phyloP scores from a whole-genome alignment of 1,139 yeast species.

The Geotrichum siamense region DNA sequence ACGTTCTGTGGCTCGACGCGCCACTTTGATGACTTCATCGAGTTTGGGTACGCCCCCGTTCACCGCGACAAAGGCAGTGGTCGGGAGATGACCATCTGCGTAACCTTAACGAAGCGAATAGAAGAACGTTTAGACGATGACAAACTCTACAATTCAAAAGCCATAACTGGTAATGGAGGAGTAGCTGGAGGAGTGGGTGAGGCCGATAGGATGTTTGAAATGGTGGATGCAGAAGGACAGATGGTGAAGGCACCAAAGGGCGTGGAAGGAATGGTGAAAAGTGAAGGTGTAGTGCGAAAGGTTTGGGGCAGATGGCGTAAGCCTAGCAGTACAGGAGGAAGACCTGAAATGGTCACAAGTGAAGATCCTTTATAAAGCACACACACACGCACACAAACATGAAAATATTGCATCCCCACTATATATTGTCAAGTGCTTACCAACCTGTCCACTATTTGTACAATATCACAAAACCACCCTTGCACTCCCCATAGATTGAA shows the following conservation, averaged over 20 bases:
- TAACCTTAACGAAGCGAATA: conserved; percentile 15
- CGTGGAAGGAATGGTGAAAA: conserved; percentile 14
- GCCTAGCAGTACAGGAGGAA: conserved; percentile 3
- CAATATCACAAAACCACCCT: no score
- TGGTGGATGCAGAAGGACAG: no score
- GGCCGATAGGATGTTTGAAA: conserved; percentile 1
- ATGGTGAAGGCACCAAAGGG: no score
- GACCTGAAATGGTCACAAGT: conserved; percentile 19
- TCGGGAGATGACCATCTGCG: not conserved
- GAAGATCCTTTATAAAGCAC: conserved; percentile 13
- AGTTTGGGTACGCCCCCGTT: not conserved
- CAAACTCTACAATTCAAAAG: conserved; percentile 3
- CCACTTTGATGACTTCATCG: not conserved
- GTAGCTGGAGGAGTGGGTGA: conserved; percentile 12
- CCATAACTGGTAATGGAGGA: not conserved
- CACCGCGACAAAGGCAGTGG: not conserved
- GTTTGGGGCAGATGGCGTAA: conserved; percentile 27
- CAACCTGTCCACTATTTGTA: no score
- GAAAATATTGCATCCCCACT: no score
- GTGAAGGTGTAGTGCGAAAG: conserved; percentile 21
- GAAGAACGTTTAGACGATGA: conserved; percentile 14
- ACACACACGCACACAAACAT: not conserved
- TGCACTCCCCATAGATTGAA: no score
- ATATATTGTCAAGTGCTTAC: no score
- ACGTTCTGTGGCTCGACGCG: no score